Evolutionary conservation across 768 basidiomycete species (phyloP).

Genomic region (Pisolithus microcarpus): DNA sequence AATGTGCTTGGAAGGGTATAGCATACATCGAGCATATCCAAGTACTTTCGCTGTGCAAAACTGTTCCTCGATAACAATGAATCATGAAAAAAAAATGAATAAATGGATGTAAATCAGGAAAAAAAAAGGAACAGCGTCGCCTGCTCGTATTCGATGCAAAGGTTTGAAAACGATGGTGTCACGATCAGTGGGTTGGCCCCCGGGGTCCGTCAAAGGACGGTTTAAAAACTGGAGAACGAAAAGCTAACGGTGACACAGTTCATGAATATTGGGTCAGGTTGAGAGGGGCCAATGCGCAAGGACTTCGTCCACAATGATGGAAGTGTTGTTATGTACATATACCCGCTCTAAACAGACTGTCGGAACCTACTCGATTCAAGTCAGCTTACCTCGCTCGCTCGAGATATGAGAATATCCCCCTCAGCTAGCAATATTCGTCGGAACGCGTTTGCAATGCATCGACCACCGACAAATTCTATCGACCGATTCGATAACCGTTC

Average conservation of each 20-base stretch:
- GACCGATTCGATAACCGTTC: constrained; percentile 78
- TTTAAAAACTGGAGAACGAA: background rate
- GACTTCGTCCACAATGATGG: constrained; percentile 90
- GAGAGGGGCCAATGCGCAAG: constrained; percentile 81
- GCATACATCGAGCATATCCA: too few relatives aligned
- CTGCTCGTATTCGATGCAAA: constrained; percentile 64
- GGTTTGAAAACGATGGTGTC: constrained; percentile 87
- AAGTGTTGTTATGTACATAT: constrained; percentile 92
- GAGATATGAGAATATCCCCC: constrained; percentile 38
- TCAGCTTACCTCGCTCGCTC: background rate
- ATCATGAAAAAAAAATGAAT: too few relatives aligned
- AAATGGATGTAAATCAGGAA: too few relatives aligned
- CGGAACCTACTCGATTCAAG: constrained; percentile 55
- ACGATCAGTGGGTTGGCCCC: constrained; percentile 71
- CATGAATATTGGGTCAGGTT: constrained; percentile 75
- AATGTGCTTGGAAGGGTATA: too few relatives aligned
- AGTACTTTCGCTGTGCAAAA: too few relatives aligned
- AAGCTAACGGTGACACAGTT: constrained; percentile 35
- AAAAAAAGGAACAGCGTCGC: constrained; percentile 29
- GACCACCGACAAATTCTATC: constrained; percentile 92
- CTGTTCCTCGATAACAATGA: too few relatives aligned
- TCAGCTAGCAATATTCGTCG: constrained; percentile 91
- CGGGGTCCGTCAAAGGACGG: constrained; percentile 22
- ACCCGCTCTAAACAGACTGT: constrained; percentile 86
- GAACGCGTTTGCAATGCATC: constrained; percentile 93